Evolutionary conservation across 2,329 filamentous ascomycete species (phyloP), one percentile per base, ranked within the genome.

Genomic region (Bipolaris bicolor): DNA sequence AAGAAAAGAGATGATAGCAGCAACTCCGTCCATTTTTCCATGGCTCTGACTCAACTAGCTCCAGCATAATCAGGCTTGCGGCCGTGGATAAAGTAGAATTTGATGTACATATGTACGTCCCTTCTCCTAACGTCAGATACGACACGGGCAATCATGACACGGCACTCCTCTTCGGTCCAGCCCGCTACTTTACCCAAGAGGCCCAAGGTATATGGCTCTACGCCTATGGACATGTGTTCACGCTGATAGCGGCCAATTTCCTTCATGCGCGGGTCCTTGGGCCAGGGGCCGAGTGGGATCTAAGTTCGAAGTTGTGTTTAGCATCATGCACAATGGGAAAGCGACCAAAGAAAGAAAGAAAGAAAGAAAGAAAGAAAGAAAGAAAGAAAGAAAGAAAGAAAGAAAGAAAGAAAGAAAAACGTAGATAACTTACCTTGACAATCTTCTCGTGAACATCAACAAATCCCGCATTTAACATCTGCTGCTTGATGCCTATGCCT

Each of bases 231-330:
- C 64, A 75, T 67, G 60, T 74, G 71, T 52, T 75, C 72, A 41
- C 72, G 71, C 59, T 75, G 69, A 52, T 73, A 81, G 26, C 77
- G 71, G 15, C 82, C 81, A 20, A 84, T 77, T 60, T 81, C 78
- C 64, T 82, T 84, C 76, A 81, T 78, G 51, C 78, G 78, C 1
- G 76, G 74, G 48, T 83, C 80, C 49, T 79, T 79, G 5, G 80
- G 76, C 81, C 81, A 84, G 1, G 72, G 67, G 13, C 72, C 73
- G 22, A 75, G 62, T 13, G 73, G 73, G 22, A 76, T 61, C 72
- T 75, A 11, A 11, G 7, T 10, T 15, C 37, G 9, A 26, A 29
- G 34, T 24, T 24, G 31, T 36, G 46, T 66, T 40, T 37, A 61
- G 58, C 13, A 45, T 16, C 11, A 34, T 11, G n/a, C 7, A 29